Percentiles rank a stretch among this genome's conserved stretches.
Evolutionary conservation across 2,329 filamentous ascomycete genomes (phyloP).

Genomic region (Ambrosiella xylebori): DNA sequence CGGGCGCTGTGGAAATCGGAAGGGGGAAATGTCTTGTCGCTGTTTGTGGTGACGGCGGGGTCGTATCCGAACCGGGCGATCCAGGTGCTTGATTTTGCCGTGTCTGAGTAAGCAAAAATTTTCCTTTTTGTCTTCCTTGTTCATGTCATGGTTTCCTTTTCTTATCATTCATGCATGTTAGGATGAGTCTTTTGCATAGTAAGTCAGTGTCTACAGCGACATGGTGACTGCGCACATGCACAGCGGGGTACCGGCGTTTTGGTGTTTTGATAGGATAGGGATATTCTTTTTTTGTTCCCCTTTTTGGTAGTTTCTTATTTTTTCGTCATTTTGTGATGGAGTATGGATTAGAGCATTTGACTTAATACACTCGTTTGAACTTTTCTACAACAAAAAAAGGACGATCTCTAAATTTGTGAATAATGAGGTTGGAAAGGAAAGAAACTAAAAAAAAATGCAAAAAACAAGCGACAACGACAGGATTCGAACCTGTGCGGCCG

Average conservation of each 20-base stretch:
- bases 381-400: too few species aligned
- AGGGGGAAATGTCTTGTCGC: slow-evolving; percentile 6
- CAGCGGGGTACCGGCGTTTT: background rate
- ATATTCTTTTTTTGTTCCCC: background rate
- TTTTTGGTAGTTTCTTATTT: background rate
- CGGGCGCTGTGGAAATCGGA: slow-evolving; percentile 8
- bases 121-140: background rate
- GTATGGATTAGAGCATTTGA: too few species aligned
- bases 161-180: too few species aligned
- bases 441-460: background rate
- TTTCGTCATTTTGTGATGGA: background rate
- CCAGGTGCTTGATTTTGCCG: slow-evolving; percentile 1
- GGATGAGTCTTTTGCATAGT: too few species aligned
- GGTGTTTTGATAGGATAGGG: background rate
- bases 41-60: slow-evolving; percentile 10
- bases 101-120: background rate
- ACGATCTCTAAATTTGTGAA: too few species aligned
- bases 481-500: background rate
- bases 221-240: background rate
- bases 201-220: background rate
- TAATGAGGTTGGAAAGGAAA: background rate
- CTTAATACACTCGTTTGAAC: too few species aligned
- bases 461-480: background rate
- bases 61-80: slow-evolving; percentile 9
- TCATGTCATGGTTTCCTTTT: background rate